Base-by-base conservation (phyloP, 306 rosid species). In the Quercus parvula region DNA sequence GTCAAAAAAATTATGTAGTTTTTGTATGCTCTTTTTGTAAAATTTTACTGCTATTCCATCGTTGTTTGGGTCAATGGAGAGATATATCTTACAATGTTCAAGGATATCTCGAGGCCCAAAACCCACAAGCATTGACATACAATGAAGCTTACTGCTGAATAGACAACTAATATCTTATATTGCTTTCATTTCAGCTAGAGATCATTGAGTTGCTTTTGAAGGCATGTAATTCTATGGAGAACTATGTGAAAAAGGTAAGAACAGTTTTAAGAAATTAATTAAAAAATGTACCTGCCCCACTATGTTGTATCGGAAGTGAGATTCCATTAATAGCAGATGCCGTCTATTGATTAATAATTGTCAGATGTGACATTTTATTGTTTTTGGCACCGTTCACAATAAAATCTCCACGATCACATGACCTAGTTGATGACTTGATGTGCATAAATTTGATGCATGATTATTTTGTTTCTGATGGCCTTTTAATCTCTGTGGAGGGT, bases 191-290 rank as follows among this genome's bases (percentile, higher is more conserved):
- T 74, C 89, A 91, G 98, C 61, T 92, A 71, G 94, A 91, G 77
- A 84, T 92, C 72, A 84, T 95, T 61, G 88, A 92, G 90, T 69
- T 88, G 44, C 89, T 95, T 73, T 67, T 91, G 84, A 91, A 93
- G 87, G 89, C 91, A 64, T 95, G 98, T 80, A 87, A 55, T 84
- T 75, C 93, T 8, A 75, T 89, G 82, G 86, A 88, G 73, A 88
- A 88, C 78, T 86, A 81, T 58, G 78, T 75, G 6, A 82, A 75
- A 73, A 87, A 91, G 98, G 99, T 95, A 70, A 63, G 88, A 59
- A 74, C 71, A 78, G 14, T 62, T 62, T 19, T 55, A 54, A 30
- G 27, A 41, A 63, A 64, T 9, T 66, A 2, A 76, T 24, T 19
- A 1, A n/a, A 31, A 18, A 33, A n/a, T 35, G 41, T n/a, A 68